Evolutionary conservation across 1,139 yeast species (phyloP).

Genomic region (Yamadazyma membranifaciens): DNA sequence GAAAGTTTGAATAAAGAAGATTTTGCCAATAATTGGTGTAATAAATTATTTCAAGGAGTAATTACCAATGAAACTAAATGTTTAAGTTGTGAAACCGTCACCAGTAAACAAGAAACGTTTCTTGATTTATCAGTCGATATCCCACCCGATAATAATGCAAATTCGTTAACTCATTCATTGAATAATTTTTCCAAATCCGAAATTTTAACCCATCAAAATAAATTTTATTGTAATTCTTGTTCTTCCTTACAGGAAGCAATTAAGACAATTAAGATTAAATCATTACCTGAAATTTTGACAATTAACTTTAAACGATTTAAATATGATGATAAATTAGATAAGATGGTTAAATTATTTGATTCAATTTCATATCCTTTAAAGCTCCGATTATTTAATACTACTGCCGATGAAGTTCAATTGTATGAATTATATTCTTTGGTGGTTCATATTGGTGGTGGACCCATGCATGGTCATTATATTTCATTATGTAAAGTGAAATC

Average conservation of each 20-base stretch:
- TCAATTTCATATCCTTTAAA: conserved; percentile 78
- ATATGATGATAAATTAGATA: conserved; percentile 78
- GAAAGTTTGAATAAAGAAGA: conserved; percentile 57
- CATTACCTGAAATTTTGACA: conserved; percentile 74
- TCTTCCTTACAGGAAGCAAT: conserved; percentile 93
- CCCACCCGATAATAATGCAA: conserved; percentile 65
- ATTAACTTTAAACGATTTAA: conserved; percentile 89
- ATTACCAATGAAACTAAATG: conserved; percentile 88
- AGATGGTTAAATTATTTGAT: conserved; percentile 84
- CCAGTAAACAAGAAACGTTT: conserved; percentile 82
- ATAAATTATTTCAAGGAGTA: conserved; percentile 77
- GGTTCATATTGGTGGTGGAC: conserved; percentile 96
- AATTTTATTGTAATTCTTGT: conserved; percentile 90
- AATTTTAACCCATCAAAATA: conserved; percentile 80
- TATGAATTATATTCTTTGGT: conserved; percentile 86
- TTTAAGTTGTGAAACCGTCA: conserved; percentile 82
- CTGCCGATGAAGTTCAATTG: conserved; percentile 37
- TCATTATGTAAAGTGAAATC: conserved; percentile 77
- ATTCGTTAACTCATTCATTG: conserved; percentile 66
- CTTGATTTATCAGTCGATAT: conserved; percentile 85
- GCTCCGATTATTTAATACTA: conserved; percentile 72
- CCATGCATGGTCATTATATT: conserved; percentile 96
- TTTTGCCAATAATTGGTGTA: conserved; percentile 52
- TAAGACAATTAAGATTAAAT: conserved; percentile 79
- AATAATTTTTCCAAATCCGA: conserved; percentile 83